Base-by-base conservation (phyloP, 23 red algal species). In the Rhodosorus marinus region DNA sequence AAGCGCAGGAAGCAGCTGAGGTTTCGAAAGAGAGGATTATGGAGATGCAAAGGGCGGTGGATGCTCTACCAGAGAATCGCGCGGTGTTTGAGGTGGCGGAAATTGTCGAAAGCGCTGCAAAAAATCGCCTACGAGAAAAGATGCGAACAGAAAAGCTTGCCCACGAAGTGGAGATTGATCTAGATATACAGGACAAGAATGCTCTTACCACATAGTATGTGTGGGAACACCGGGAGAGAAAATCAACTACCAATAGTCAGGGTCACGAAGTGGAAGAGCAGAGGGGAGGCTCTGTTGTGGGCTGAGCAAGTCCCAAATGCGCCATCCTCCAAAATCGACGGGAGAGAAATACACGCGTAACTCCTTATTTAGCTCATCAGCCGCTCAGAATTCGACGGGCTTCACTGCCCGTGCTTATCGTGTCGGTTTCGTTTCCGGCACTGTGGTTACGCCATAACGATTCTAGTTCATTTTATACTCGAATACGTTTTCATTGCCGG, bases 21-120 rank as follows among this genome's bases (percentile, higher is more conserved):
- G 27, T 86, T 2, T 31, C 55, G 15, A 20, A 42, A 3, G 27
- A 26, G 11, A 49, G 76, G 36, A 74, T 86, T 11, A 29, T 26
- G 1, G 46, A 67, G 41, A 69, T 64, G 66, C 59, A 55, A 52
- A 41, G 69, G 29, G 42, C 40, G 2, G 63, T 86, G 23, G 26
- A 46, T 7, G 26, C 40, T 35, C 38, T 52, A 31, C 32, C 26
- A 41, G 9, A 32, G 14, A 86, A 86, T 61, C 36, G 55, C 21
- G 80, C 80, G 26, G 60, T 86, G 8, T 86, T 73, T 56, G 69
- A 86, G 35, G 80, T 74, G 20, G 48, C 55, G 5, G 67, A 86
- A 64, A 38, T 80, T 14, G 60, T 80, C 35, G 32, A 58, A 0
- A 54, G 42, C n/a, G 43, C 48, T n/a, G n/a, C n/a, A n/a, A 14